These are phyloP conservation scores for Fusarium sp. DNA, from an alignment of 2,329 filamentous ascomycete species.

Conservation along the genomic window DNA sequence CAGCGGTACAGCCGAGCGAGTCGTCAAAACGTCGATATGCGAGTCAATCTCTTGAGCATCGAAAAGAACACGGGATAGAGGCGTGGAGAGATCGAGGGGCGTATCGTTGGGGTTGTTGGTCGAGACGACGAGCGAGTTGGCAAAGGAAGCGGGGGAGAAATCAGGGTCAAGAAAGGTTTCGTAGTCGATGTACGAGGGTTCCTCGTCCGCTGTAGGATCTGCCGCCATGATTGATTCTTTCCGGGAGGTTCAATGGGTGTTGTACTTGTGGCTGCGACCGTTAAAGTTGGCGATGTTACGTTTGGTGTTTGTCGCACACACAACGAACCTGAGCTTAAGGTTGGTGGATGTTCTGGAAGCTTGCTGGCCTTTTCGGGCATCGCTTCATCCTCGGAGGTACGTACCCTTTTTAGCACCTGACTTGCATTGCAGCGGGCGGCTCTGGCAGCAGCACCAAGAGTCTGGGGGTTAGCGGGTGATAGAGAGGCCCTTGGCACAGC, in stretches of 20 bases:
- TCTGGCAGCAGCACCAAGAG: conserved; percentile 2
- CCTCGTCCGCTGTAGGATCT: conserved; percentile 52
- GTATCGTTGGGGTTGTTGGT: conserved; percentile 95
- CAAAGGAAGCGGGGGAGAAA: conserved; percentile 86
- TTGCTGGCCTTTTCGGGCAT: conserved; percentile 44
- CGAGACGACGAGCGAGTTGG: conserved; percentile 86
- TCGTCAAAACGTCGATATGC: conserved; percentile 90
- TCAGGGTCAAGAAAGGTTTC: conserved; percentile 86
- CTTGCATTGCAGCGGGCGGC: conserved; percentile 6
- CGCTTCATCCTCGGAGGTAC: conserved; percentile 33
- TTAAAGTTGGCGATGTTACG: conserved; percentile 15
- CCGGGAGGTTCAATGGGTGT: background rate
- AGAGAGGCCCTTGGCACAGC: conserved; percentile 8
- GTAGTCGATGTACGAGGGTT: conserved; percentile 94
- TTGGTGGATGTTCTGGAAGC: conserved; percentile 41
- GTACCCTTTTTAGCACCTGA: conserved; percentile 24
- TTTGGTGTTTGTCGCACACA: conserved; percentile 8
- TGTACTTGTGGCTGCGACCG: background rate
- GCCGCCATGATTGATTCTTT: conserved; percentile 15
- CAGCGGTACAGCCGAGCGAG: conserved; percentile 83
- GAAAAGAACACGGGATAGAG: conserved; percentile 92
- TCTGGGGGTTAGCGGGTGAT: conserved; percentile 23
- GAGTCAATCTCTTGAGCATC: conserved; percentile 98
- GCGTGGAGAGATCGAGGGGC: conserved; percentile 92
- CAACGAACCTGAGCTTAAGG: conserved; percentile 9